Evolutionary conservation across 2,329 filamentous ascomycete species (phyloP).

Genomic region (Blastomyces gilchristii): DNA sequence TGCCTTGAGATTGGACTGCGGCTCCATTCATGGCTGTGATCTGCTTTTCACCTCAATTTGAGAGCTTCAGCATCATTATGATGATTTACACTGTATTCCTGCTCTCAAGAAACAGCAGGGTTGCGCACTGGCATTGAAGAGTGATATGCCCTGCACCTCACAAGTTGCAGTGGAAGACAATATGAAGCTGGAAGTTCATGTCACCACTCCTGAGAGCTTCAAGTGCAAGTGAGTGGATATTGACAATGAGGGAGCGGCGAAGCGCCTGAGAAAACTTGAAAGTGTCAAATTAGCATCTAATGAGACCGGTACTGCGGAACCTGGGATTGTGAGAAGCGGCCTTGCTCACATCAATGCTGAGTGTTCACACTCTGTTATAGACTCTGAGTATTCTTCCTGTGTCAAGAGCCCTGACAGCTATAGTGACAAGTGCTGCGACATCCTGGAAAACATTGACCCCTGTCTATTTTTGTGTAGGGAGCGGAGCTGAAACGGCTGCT

Average conservation of each 20-base stretch:
- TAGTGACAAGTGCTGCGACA: no score
- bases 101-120: neutral
- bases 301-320: neutral
- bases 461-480: no score
- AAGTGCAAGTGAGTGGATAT: neutral
- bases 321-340: neutral
- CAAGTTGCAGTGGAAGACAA: neutral
- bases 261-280: neutral
- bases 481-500: no score
- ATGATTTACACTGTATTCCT: conserved; percentile 4
- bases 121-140: neutral
- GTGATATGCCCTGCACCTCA: neutral
- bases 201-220: conserved; percentile 1
- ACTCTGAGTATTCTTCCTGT: no score
- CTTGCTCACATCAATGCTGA: neutral
- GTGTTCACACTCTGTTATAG: no score
- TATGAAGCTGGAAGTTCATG: neutral
- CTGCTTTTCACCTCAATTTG: conserved; percentile 1
- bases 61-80: conserved; percentile 3
- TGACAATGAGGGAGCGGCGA: neutral
- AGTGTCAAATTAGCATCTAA: neutral
- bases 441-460: no score
- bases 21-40: conserved; percentile 3
- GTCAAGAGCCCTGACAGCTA: no score
- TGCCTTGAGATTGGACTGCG: neutral